Conservation (phyloP, 495 filamentous ascomycete genomes). For the Talaromyces proteolyticus region DNA sequence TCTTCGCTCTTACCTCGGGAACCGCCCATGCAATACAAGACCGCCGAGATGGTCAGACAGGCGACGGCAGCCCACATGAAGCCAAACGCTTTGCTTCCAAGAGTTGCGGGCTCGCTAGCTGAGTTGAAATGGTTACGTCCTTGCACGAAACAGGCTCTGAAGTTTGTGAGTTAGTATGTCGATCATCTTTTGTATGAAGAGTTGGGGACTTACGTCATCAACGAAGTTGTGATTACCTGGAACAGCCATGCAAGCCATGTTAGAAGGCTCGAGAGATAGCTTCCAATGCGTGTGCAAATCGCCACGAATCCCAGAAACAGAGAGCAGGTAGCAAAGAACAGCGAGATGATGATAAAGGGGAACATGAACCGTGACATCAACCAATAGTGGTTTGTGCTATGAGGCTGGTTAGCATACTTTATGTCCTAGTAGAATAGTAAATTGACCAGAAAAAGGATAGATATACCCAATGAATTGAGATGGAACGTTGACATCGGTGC, state of each 20-base stretch:
- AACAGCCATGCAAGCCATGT: constrained; percentile 53
- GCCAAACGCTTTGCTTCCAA: constrained; percentile 72
- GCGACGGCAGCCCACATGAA: constrained; percentile 81
- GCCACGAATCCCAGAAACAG: constrained; percentile 58
- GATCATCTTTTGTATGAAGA: background rate
- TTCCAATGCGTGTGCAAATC: constrained; percentile 53
- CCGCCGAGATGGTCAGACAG: constrained; percentile 61
- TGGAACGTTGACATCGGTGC: constrained; percentile 50
- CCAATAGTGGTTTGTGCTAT: constrained; percentile 54
- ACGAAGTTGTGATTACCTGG: constrained; percentile 53
- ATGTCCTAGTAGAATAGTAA: background rate
- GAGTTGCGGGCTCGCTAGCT: constrained; percentile 47
- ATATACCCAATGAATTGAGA: constrained; percentile 47
- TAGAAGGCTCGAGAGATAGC: constrained; percentile 51
- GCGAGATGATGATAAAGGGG: constrained; percentile 62
- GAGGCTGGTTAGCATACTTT: background rate
- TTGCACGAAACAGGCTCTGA: constrained; percentile 68
- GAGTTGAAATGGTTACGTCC: constrained; percentile 64
- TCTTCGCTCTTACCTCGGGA: constrained; percentile 26
- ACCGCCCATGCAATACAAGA: constrained; percentile 61
- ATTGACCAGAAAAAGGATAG: background rate
- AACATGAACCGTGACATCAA: constrained; percentile 64
- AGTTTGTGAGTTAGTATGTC: background rate
- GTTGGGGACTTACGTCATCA: constrained; percentile 61
- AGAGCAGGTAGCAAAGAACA: constrained; percentile 57